Percentiles rank a stretch among this genome's conserved stretches.
These are phyloP conservation scores for Peronospora farinosa DNA, from an alignment of 352 stramenopile species.

Conservation along the genomic window DNA sequence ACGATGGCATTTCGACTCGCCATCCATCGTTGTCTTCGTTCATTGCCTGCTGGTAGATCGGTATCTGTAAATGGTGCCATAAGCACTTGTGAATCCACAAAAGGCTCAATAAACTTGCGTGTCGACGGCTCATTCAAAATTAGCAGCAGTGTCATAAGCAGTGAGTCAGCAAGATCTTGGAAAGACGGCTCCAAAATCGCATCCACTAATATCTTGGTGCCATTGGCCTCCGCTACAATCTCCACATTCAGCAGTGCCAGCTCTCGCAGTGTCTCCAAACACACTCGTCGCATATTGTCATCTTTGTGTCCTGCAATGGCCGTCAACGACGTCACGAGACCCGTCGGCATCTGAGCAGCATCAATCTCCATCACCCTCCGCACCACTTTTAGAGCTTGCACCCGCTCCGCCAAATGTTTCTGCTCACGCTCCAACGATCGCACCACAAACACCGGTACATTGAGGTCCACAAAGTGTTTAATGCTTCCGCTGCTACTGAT, in stretches of 20 bases:
- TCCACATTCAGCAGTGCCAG: slow-evolving; percentile 73
- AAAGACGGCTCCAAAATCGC: slow-evolving; percentile 85
- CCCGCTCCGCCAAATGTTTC: slow-evolving; percentile 75
- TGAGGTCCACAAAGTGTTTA: slow-evolving; percentile 52
- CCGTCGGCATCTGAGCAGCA: slow-evolving; percentile 72
- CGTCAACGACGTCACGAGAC: slow-evolving; percentile 74
- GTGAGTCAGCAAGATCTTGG: slow-evolving; percentile 76
- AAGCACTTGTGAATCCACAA: slow-evolving; percentile 82
- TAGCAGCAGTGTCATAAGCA: slow-evolving; percentile 81
- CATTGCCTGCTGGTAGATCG: slow-evolving; percentile 73
- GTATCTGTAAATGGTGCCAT: slow-evolving; percentile 86
- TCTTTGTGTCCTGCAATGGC: slow-evolving; percentile 85
- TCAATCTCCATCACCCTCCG: slow-evolving; percentile 84
- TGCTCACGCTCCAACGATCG: slow-evolving; percentile 81
- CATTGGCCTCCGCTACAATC: slow-evolving; percentile 80
- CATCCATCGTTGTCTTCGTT: slow-evolving; percentile 84
- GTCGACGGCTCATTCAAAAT: slow-evolving; percentile 81
- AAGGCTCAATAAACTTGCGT: slow-evolving; percentile 82
- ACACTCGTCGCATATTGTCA: slow-evolving; percentile 84
- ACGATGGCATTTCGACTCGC: slow-evolving; percentile 86
- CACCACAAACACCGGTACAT: slow-evolving; percentile 81
- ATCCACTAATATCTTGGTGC: slow-evolving; percentile 78
- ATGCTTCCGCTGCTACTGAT: slow-evolving; percentile 76
- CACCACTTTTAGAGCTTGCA: slow-evolving; percentile 85
- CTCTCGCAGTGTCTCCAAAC: slow-evolving; percentile 80